Conservation (phyloP, 179 eudicot species). For the Beta macrorhiza region DNA sequence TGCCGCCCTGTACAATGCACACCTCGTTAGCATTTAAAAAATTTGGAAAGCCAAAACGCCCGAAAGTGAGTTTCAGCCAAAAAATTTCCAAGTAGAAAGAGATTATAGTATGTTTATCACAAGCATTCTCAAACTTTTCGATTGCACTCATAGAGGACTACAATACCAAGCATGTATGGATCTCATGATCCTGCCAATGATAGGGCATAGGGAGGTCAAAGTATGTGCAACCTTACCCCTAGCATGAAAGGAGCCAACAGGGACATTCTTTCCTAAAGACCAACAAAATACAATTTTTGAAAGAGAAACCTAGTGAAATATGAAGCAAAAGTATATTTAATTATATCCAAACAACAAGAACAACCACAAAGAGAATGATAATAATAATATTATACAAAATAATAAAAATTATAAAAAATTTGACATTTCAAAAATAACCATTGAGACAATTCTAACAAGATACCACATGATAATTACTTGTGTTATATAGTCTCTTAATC, state of each 20-base stretch:
- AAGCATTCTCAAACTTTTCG: background rate
- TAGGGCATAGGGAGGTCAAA: background rate
- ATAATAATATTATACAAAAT: background rate
- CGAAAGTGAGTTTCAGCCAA: background rate
- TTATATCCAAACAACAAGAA: background rate
- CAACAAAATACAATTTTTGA: background rate
- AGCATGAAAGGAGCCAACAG: background rate
- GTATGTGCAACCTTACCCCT: background rate
- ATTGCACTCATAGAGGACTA: background rate
- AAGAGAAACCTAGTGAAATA: background rate
- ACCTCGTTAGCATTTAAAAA: slow-evolving; percentile 10
- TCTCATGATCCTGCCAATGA: background rate
- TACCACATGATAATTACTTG: too few species aligned
- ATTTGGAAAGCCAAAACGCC: background rate
- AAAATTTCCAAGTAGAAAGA: background rate
- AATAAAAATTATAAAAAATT: too few species aligned
- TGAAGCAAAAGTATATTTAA: background rate
- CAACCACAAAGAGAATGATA: background rate
- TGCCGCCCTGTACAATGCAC: slow-evolving; percentile 67
- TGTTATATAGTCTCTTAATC: too few species aligned
- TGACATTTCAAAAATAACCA: too few species aligned
- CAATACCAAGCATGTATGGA: background rate
- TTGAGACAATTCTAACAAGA: too few species aligned
- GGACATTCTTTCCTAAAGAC: background rate
- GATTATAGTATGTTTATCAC: background rate